These are phyloP conservation scores for Polytrichum formosum DNA, from an alignment of 225 moss, liverwort and hornwort genomes.

Conservation along the genomic window DNA sequence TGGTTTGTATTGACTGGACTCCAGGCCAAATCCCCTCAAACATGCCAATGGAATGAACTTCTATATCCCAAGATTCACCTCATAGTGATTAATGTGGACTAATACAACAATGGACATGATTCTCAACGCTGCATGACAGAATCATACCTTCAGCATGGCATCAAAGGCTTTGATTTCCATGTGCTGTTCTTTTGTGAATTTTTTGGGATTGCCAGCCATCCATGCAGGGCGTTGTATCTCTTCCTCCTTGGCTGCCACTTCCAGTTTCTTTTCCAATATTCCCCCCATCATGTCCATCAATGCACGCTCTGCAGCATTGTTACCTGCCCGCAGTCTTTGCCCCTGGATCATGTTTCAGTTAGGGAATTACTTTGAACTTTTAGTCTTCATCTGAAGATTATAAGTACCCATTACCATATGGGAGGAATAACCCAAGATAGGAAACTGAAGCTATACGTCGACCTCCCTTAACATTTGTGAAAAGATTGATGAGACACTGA, in stretches of 20 bases:
- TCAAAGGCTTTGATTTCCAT: slow-evolving; percentile 82
- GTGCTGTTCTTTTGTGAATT: slow-evolving; percentile 83
- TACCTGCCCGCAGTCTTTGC: slow-evolving; percentile 47
- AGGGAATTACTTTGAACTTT: not conserved
- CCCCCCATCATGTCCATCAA: slow-evolving; percentile 94
- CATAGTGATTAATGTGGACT: no score
- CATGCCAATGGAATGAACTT: no score
- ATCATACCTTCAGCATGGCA: slow-evolving; percentile 54
- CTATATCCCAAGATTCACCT: no score
- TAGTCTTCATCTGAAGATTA: no score
- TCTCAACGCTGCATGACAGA: slow-evolving; percentile 21
- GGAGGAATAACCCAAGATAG: no score
- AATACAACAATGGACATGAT: no score
- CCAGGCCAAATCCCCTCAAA: no score
- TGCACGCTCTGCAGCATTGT: slow-evolving; percentile 64
- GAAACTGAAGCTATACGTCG: no score
- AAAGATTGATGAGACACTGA: no score
- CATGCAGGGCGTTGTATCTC: slow-evolving; percentile 63
- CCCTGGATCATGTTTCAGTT: slow-evolving; percentile 1
- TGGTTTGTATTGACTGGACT: no score
- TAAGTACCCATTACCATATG: no score
- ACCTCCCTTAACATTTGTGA: no score
- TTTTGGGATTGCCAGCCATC: slow-evolving; percentile 87
- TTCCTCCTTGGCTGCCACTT: slow-evolving; percentile 50
- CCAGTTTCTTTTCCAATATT: slow-evolving; percentile 81